Base-by-base conservation (phyloP, 495 filamentous ascomycete species). In the Lasiosphaeria miniovina region DNA sequence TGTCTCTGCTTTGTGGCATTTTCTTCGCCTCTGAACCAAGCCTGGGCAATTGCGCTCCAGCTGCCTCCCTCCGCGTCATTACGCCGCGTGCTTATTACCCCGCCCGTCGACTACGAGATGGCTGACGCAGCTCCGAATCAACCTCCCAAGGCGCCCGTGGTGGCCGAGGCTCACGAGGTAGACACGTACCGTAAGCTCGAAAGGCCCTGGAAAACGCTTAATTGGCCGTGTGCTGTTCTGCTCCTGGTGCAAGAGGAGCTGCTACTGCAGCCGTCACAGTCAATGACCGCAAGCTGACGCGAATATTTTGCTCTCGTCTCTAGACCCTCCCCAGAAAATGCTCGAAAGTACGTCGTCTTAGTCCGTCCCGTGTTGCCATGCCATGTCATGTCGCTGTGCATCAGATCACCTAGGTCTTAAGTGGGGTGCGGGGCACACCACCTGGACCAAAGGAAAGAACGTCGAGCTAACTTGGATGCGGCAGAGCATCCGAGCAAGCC, bases 141-240 rank as follows among this genome's bases (percentile, higher is more conserved):
- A 56, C 75, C 82, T 55, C 77, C 80, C 62, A 82, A 83, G 71
- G 75, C 80, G 69, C 78, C 84, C 4, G 90, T 92, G 76, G 91
- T 95, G 60, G 80, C 80, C 51, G 91, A 96, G 79, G 89, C 91
- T 67, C 90, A 94, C 74, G 78, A 89, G 70, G 89, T 91, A 63
- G 86, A 92, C 74, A 96, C 90, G 14, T 94, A 84, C 77, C 87
- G 90, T 84, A 63, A 67, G 67, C 10, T 11, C 24, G 24, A 24
- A 8, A 46, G 34, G 6, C 65, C 55, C 63, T 55, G 48, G 60
- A 58, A 61, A 49, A 36, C 40, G 2, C 43, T 52, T 48, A 63
- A 63, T 60, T 55, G 64, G 46, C 55, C 6, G 38, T n/a, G 34
- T 24, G 24, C 24, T 24, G 24, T 24, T 0, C 24, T 24, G 24